Evolutionary conservation across 345 rosid genomes (phyloP), one percentile per base, ranked within the genome.

Genomic region (Iberis pinnata): DNA sequence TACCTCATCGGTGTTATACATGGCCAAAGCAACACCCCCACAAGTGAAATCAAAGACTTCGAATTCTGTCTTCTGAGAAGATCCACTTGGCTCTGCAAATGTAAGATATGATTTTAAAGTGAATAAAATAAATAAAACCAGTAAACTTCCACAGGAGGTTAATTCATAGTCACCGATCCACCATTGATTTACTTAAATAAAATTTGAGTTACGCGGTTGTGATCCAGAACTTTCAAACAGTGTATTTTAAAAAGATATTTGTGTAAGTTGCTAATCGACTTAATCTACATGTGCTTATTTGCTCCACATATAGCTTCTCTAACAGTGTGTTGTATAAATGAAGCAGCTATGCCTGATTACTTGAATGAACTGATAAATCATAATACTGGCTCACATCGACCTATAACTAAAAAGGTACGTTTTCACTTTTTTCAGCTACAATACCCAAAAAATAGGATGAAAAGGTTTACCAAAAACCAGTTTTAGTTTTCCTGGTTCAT

Each of bases 1-100:
- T 49, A 86, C 97, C 86, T 90, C 98, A 69, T 90, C 96, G 39
- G 98, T 90, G 77, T 90, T 84, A 39, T 81, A 90, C 96, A 90
- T 82, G 61, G 95, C 58, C 75, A 80, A 71, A 35, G 95, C 86
- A 38, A 90, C 96, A 49, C 95, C 95, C 24, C 96, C 98, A 55
- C 92, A 92, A 12, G 73, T 72, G 55, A 87, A 90, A 70, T 75
- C 65, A 67, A 61, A 90, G 64, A 90, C 92, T 71, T 86, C 84
- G 2, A 73, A 52, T 66, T 87, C 95, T 50, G 70, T 72, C 75
- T 75, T 79, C 69, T 75, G 78, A 38, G 42, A 78, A 32, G 55
- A 44, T 38, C 86, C 79, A 36, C 84, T 89, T 12, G 93, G 89
- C 18, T 75, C 93, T 89, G 78, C 74, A 77, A 43, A 49, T 12